Conservation (phyloP, 306 rosid species). For the Prunus mira region DNA sequence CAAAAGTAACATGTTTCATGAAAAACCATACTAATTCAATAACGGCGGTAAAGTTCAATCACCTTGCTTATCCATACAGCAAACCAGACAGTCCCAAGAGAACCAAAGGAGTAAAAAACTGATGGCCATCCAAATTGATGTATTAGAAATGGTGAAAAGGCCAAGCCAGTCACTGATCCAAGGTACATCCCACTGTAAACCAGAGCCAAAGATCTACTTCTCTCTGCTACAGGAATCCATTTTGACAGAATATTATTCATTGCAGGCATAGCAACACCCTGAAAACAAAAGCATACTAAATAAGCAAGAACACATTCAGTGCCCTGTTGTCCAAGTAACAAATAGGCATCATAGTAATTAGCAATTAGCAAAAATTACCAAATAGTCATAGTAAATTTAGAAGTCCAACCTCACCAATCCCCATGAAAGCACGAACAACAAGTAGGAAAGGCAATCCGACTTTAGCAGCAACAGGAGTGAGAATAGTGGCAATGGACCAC, state of each 20-base stretch:
- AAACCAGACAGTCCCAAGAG: constrained; percentile 91
- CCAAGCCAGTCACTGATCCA: constrained; percentile 96
- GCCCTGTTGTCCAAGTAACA: neutral
- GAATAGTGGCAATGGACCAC: constrained; percentile 87
- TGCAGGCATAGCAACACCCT: constrained; percentile 99
- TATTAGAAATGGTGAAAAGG: constrained; percentile 88
- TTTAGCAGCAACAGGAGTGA: constrained; percentile 96
- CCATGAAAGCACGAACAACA: constrained; percentile 92
- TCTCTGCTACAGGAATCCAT: constrained; percentile 97
- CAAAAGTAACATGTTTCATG: neutral
- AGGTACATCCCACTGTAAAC: constrained; percentile 99
- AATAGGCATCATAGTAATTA: neutral
- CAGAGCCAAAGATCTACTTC: constrained; percentile 89
- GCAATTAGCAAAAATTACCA: neutral
- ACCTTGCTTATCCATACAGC: constrained; percentile 82
- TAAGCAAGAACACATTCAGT: constrained; percentile 7
- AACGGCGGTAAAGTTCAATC: constrained; percentile 6
- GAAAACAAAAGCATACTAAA: constrained; percentile 26
- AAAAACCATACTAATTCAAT: neutral
- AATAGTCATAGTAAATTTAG: neutral
- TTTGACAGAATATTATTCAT: constrained; percentile 95
- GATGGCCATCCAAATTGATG: constrained; percentile 99
- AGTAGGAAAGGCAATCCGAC: constrained; percentile 87
- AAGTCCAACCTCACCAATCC: constrained; percentile 86
- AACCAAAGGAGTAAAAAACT: constrained; percentile 93